Evolutionary conservation across 176 grass and related monocot genomes (phyloP), one percentile per base, ranked within the genome.

Genomic region (Lolium multiflorum): DNA sequence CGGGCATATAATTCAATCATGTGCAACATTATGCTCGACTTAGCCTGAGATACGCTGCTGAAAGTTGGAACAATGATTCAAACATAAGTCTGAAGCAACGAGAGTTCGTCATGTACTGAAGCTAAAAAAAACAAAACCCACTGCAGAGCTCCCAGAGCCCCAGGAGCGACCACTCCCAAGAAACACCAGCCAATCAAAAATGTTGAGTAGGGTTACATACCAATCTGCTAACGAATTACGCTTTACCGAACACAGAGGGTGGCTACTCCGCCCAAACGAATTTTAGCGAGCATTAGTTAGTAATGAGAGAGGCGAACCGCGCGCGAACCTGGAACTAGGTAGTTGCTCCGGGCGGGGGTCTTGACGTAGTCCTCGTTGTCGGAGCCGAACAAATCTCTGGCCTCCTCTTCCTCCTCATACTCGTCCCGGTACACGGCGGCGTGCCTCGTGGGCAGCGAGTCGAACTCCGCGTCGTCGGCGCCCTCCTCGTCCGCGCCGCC

Each of bases 331-430:
- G 94, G 97, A 35, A 99, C 94, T 39, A 92, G 82, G 54, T 89
- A 99, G 56, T 79, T 28, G 58, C 94, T 96, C 26, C 86, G 86
- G 17, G 94, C 88, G 41, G 85, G 89, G 37, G 94, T 99, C 75
- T 78, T 96, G 71, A 91, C 77, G 81, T 96, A 99, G 39, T 95
- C 90, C 67, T 94, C 94, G 77, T 99, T 99, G 67, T 99, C 97
- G 56, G 90, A 91, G 52, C 94, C 97, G 84, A 99, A 99, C 64
- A 99, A 88, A 93, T 99, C 94, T 60, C 85, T 93, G 39, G 94
- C 90, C 14, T 96, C 93, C 43, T 85, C 82, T 11, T 84, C 83
- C 28, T 83, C 88, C 0, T 71, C 84, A 11, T 62, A 80, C 26
- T 83, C 88, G 10, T 88, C 85, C 75, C 71, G 78, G 11, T 71